Conservation (phyloP, 352 stramenopile species). For the Globisporangium takayamanum region DNA sequence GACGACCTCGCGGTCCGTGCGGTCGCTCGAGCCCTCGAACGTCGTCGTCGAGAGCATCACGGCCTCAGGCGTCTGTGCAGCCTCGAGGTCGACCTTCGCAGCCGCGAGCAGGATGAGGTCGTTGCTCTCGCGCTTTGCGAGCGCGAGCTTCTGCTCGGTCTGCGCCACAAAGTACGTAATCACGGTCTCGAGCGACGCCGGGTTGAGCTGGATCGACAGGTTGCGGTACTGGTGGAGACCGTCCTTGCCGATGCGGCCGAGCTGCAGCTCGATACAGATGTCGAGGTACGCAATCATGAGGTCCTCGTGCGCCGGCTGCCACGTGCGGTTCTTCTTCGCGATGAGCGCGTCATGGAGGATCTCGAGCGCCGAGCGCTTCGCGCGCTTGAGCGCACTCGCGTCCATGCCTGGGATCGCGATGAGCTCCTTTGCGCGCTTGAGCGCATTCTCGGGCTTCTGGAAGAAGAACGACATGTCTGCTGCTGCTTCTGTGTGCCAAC, state of each 20-base stretch:
- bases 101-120: slow-evolving; percentile 77
- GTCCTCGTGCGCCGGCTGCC: slow-evolving; percentile 95
- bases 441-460: slow-evolving; percentile 89
- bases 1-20: slow-evolving; percentile 92
- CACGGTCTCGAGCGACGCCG: slow-evolving; percentile 92
- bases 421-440: slow-evolving; percentile 89
- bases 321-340: slow-evolving; percentile 94
- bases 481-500: background rate
- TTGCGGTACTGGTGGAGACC: slow-evolving; percentile 98
- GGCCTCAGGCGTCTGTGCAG: slow-evolving; percentile 91
- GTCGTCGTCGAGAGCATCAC: slow-evolving; percentile 97
- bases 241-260: slow-evolving; percentile 94
- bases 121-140: slow-evolving; percentile 82
- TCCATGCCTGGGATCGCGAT: slow-evolving; percentile 72
- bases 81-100: slow-evolving; percentile 87
- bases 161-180: slow-evolving; percentile 91
- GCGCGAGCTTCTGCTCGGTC: slow-evolving; percentile 84
- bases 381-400: slow-evolving; percentile 57
- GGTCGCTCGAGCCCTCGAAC: slow-evolving; percentile 91
- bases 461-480: slow-evolving; percentile 75
- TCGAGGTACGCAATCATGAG: slow-evolving; percentile 97
- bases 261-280: slow-evolving; percentile 94
- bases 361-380: slow-evolving; percentile 79
- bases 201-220: slow-evolving; percentile 91
- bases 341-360: slow-evolving; percentile 93